These are phyloP conservation scores for Alopecurus myosuroides DNA, from an alignment of 176 grass and related monocot genomes.

Conservation along the genomic window DNA sequence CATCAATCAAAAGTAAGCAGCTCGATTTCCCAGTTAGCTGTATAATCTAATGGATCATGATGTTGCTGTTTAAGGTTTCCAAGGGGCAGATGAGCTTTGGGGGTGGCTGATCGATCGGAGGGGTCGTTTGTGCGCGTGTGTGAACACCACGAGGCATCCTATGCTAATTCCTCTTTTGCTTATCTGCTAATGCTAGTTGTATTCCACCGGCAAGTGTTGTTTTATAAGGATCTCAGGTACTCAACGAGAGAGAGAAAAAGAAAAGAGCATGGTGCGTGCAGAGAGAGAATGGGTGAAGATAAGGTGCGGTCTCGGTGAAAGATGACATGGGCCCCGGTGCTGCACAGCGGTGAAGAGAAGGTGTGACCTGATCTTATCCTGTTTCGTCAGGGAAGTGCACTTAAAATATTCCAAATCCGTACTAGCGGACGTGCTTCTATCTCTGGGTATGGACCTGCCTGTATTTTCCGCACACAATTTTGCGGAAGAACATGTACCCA, in stretches of 20 bases:
- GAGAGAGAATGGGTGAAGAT: constrained; percentile 1
- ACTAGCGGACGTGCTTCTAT: background rate
- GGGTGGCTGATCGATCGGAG: background rate
- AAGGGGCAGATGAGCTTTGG: background rate
- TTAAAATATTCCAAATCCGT: background rate
- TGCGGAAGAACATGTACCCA: no score
- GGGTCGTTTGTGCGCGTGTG: background rate
- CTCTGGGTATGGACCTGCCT: background rate
- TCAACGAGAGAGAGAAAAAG: background rate
- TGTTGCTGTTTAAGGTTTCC: constrained; percentile 15
- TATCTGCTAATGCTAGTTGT: constrained; percentile 9
- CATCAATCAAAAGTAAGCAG: background rate
- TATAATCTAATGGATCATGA: background rate
- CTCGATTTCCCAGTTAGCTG: background rate
- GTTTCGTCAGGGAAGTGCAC: background rate
- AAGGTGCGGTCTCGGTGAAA: background rate
- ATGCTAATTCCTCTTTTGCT: constrained; percentile 19
- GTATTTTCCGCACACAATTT: no score
- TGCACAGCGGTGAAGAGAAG: background rate
- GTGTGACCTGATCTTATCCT: constrained; percentile 20
- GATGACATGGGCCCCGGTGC: background rate
- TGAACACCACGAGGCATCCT: background rate
- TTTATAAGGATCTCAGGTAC: constrained; percentile 30
- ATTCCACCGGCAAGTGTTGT: background rate
- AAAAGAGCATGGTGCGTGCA: background rate